These are phyloP conservation scores for Ceratocystis colombiana DNA, from an alignment of 2,329 filamentous ascomycete species.

Conservation along the genomic window DNA sequence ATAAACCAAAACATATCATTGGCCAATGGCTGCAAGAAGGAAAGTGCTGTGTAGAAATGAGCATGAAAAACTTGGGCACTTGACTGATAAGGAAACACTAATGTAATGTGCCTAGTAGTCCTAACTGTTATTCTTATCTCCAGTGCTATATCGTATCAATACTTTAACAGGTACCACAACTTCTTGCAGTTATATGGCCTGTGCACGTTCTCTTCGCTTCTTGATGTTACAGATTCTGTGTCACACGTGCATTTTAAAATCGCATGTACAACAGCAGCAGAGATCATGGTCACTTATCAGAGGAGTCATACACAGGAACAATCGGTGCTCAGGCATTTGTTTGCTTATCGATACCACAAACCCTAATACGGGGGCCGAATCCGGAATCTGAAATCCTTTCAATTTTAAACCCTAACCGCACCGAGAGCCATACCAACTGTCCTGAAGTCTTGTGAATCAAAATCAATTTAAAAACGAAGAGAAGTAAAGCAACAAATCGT, in stretches of 20 bases:
- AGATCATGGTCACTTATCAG: conserved; percentile 1
- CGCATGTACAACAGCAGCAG: neutral
- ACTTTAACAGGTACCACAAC: neutral
- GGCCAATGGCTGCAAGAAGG: neutral
- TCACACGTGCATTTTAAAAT: conserved; percentile 17
- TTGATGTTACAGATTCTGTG: conserved; percentile 12
- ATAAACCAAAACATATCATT: neutral
- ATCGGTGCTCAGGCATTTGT: neutral
- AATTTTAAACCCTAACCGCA: no score
- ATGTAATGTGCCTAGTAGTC: neutral
- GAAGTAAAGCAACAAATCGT: no score
- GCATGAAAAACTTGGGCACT: neutral
- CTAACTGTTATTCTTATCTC: no score
- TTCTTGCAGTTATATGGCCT: neutral
- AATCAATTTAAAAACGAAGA: no score
- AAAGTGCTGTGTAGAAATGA: neutral
- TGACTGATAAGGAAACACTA: neutral
- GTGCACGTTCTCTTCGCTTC: neutral
- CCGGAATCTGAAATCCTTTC: no score
- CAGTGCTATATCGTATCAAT: neutral
- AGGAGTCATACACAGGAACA: conserved; percentile 14
- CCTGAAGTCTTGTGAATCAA: no score
- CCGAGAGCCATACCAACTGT: no score
- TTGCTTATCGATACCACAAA: neutral
- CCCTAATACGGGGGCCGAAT: neutral